Base-by-base conservation (phyloP, 1,284 basidiomycete species). In the Psilocybe mexicana region DNA sequence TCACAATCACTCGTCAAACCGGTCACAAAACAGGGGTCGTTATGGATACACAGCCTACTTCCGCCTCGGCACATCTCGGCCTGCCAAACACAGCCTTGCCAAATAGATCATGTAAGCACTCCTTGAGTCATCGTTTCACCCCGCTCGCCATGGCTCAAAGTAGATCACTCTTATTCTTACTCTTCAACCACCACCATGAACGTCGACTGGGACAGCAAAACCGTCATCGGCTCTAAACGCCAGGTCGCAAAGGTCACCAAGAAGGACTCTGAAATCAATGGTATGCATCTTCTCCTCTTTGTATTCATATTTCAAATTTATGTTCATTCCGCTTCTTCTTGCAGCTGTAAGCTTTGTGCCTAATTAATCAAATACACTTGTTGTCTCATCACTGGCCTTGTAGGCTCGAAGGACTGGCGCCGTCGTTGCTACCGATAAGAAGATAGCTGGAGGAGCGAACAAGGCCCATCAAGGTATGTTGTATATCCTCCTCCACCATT, bases 351-450 rank as follows among this genome's bases (percentile, higher is more conserved):
- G 83, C 30, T 8, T 53, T 8, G 11, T 7, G 28, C 7, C 14
- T 24, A 2, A 10, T 4, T 12, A 26, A 24, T 14, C n/a, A 23
- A 18, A 7, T 4, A 35, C 18, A 2, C 11, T 35, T 35, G 8
- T 14, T 18, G 7, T 3, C 48, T 44, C 47, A 45, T 30, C 36
- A 10, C 28, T 4, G 8, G 3, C 18, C 23, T 43, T 48, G 33
- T 63, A 91, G 89, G 90, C 91, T 60, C 83, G 87, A 46, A 76
- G 90, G 67, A 70, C 79, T 52, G 90, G 90, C 40, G 83, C 86
- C 54, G 85, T 91, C 60, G 85, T 93, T 44, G 80, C 82, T 25
- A 92, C 88, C 5, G 90, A 93, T 72, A 93, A 89, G 80, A 93
- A 92, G 67, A 70, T 84, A 7, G 74, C 84, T 11, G 78, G 69